Percentiles rank a stretch among this genome's conserved stretches.
phyloP scores from a whole-genome alignment of 2,329 filamentous ascomycete genomes.

The Zasmidium citrigriseum region DNA sequence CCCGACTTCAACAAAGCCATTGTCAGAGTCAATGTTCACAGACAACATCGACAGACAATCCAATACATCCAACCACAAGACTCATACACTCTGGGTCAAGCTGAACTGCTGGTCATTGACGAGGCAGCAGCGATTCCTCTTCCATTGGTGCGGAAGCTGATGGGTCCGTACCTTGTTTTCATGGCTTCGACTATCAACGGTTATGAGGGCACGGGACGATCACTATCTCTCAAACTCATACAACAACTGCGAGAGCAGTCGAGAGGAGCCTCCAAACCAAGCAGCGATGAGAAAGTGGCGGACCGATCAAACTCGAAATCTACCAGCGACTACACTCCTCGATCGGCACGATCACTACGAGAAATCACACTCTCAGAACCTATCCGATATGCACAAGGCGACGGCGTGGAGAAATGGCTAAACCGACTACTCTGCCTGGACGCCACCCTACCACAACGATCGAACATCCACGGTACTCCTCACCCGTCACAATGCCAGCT shows the following conservation, averaged over 20 bases:
- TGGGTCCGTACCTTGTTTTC: slow-evolving; percentile 96
- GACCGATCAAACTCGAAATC: slow-evolving; percentile 74
- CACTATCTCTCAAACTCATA: slow-evolving; percentile 91
- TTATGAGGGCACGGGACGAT: slow-evolving; percentile 95
- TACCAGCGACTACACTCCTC: slow-evolving; percentile 60
- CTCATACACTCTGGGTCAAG: slow-evolving; percentile 90
- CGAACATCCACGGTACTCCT: slow-evolving; percentile 77
- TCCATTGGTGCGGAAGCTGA: slow-evolving; percentile 86
- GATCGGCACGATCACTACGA: slow-evolving; percentile 75
- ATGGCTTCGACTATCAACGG: slow-evolving; percentile 99
- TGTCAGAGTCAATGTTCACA: slow-evolving; percentile 92
- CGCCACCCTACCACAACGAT: slow-evolving; percentile 78
- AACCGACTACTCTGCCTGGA: slow-evolving; percentile 93
- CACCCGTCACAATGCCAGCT: slow-evolving; percentile 91
- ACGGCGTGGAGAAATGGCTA: slow-evolving; percentile 93
- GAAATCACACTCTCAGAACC: slow-evolving; percentile 93
- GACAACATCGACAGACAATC: slow-evolving; percentile 94
- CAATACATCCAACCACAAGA: slow-evolving; percentile 98
- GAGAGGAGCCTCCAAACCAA: slow-evolving; percentile 60
- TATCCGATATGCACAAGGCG: slow-evolving; percentile 89
- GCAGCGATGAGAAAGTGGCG: slow-evolving; percentile 63
- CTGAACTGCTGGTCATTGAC: slow-evolving; percentile 93
- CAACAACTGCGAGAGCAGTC: slow-evolving; percentile 96
- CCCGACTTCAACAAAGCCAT: slow-evolving; percentile 99
- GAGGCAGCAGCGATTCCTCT: slow-evolving; percentile 96